phyloP scores from a whole-genome alignment of 2,329 filamentous ascomycete species.

The Byssochlamys sp. region DNA sequence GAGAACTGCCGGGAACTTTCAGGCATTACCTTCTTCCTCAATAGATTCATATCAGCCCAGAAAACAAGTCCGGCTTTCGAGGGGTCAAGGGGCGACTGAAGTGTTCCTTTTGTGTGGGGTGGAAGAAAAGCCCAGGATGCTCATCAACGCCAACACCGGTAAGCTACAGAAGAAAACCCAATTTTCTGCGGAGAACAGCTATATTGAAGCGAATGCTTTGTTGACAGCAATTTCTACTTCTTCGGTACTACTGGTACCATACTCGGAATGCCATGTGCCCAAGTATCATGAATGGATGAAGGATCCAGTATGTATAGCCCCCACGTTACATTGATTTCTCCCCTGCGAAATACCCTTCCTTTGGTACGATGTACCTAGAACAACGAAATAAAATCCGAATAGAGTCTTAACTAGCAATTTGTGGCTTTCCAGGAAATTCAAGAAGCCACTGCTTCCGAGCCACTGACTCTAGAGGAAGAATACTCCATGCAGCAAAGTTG shows the following conservation, averaged over 20 bases:
- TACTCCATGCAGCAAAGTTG: conserved; percentile 84
- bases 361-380: not conserved
- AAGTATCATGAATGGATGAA: conserved; percentile 90
- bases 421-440: conserved; percentile 51
- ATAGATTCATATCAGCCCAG: not conserved
- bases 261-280: conserved; percentile 68
- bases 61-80: not conserved
- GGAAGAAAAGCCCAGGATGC: conserved; percentile 13
- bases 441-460: conserved; percentile 77
- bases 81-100: not conserved
- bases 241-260: conserved; percentile 68
- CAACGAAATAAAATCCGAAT: not conserved
- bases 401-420: conserved; percentile 2
- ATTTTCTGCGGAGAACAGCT: not conserved
- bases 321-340: not conserved
- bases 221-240: conserved; percentile 56
- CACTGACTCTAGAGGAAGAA: conserved; percentile 68
- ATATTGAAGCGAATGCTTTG: not conserved
- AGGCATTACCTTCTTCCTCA: not conserved
- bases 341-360: not conserved
- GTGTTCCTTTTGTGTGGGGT: not conserved
- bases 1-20: not conserved
- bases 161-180: not conserved
- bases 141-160: conserved; percentile 29
- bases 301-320: conserved; percentile 48